These are phyloP conservation scores for Aspergillus ellipticus DNA, from an alignment of 495 filamentous ascomycete species.

Conservation along the genomic window DNA sequence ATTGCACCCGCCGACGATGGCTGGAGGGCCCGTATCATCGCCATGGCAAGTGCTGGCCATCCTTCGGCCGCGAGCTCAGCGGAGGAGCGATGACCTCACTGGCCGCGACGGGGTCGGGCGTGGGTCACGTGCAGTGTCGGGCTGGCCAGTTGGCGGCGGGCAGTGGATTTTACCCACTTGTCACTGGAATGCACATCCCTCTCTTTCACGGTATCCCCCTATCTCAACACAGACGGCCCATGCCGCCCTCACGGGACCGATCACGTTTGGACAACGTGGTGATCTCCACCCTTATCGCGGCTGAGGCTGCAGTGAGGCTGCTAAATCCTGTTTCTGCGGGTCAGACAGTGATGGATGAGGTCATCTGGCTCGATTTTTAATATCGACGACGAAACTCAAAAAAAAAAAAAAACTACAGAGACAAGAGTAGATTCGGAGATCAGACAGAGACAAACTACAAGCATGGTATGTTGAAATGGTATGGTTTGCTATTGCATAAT, in stretches of 20 bases:
- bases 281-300: constrained; percentile 2
- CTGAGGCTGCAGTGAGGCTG: background rate
- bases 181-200: no score
- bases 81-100: background rate
- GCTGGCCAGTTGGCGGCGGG: background rate
- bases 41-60: constrained; percentile 24
- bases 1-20: constrained; percentile 14
- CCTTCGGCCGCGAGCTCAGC: constrained; percentile 4
- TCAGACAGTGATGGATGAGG: background rate
- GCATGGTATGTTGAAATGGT: background rate
- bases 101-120: background rate
- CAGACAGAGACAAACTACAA: background rate
- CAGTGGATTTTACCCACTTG: no score
- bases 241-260: no score
- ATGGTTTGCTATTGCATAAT: background rate
- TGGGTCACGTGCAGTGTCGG: constrained; percentile 4
- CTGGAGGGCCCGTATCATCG: constrained; percentile 12
- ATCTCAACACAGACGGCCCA: no score
- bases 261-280: no score
- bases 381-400: background rate
- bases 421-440: background rate
- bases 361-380: background rate
- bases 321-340: background rate
- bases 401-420: background rate
- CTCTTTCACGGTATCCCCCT: background rate